Conservation (phyloP, 208 protist species). For the Acanthamoeba sp. region DNA sequence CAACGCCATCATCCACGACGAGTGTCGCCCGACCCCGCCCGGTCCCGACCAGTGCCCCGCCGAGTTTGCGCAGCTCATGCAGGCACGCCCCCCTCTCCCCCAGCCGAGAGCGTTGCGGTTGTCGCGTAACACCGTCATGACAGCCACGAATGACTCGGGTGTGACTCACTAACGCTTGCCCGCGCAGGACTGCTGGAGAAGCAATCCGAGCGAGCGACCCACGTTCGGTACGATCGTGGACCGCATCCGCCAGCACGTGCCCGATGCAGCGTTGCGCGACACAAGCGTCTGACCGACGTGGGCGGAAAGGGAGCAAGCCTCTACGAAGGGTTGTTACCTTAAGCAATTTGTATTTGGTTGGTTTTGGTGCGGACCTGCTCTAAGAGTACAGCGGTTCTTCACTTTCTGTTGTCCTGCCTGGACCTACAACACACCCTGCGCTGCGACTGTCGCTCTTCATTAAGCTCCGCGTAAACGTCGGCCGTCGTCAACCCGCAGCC, state of each 20-base stretch:
- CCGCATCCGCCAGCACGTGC: neutral
- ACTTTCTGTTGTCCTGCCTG: neutral
- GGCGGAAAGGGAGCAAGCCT: no score
- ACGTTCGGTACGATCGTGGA: neutral
- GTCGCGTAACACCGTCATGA: no score
- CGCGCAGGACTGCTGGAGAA: neutral
- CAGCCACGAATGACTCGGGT: neutral
- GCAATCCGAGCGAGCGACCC: neutral
- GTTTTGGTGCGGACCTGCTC: neutral
- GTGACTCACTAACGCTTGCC: neutral
- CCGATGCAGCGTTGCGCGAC: no score
- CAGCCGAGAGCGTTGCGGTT: no score
- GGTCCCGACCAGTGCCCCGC: neutral
- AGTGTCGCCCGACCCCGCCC: slow-evolving; percentile 46
- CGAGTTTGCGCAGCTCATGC: slow-evolving; percentile 43
- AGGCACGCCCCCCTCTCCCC: neutral
- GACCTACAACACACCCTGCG: no score
- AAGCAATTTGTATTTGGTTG: no score
- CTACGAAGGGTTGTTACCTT: no score
- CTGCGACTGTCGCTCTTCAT: no score
- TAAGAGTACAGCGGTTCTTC: neutral
- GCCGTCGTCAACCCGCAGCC: no score
- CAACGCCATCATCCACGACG: slow-evolving; percentile 62
- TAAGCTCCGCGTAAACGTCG: no score
- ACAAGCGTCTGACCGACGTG: no score